A percentile compares a stretch with the other conserved stretches of the same genome.
These are phyloP conservation scores for Uronychia binucleata DNA, from an alignment of 73 alveolate genomes.

Conservation along the genomic window DNA sequence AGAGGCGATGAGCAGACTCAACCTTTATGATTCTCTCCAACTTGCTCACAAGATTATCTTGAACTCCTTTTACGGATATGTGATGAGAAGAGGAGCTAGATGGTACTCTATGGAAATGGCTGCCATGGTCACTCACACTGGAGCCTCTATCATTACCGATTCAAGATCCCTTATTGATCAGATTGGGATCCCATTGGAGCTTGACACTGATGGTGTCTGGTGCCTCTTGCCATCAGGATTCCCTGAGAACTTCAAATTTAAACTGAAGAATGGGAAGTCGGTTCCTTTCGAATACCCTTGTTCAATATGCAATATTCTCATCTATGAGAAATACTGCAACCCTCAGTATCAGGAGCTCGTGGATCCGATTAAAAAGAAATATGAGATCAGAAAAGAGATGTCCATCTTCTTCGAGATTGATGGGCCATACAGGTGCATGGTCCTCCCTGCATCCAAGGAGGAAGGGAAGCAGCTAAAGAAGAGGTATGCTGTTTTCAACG, in stretches of 20 bases:
- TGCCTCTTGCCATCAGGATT: slow-evolving; percentile 98
- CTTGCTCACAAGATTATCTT: slow-evolving; percentile 99
- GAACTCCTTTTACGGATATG: slow-evolving; percentile 99
- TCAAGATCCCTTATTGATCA: slow-evolving; percentile 96
- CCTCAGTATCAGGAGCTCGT: slow-evolving; percentile 89
- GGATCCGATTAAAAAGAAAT: slow-evolving; percentile 48
- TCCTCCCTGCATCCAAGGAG: slow-evolving; percentile 97
- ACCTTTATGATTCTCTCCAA: slow-evolving; percentile 90
- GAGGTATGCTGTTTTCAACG: slow-evolving; percentile 97
- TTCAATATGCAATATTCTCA: slow-evolving; percentile 93
- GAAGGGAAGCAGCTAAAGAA: slow-evolving; percentile 99
- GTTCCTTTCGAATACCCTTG: slow-evolving; percentile 95
- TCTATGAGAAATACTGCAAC: slow-evolving; percentile 97
- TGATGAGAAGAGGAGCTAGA: slow-evolving; percentile 99
- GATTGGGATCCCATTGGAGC: slow-evolving; percentile 99
- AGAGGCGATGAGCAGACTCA: slow-evolving; percentile 82
- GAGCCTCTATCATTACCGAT: slow-evolving; percentile 97
- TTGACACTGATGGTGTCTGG: slow-evolving; percentile 99
- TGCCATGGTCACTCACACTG: slow-evolving; percentile 99
- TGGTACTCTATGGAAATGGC: slow-evolving; percentile 99
- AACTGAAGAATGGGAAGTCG: slow-evolving; percentile 86
- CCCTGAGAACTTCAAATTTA: slow-evolving; percentile 97
- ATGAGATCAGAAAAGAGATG: slow-evolving; percentile 92
- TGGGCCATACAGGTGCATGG: slow-evolving; percentile 99
- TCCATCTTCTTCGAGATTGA: slow-evolving; percentile 99